These are phyloP conservation scores for Tolypocladium ophioglossoides DNA, from an alignment of 2,329 filamentous ascomycete genomes.

Conservation along the genomic window DNA sequence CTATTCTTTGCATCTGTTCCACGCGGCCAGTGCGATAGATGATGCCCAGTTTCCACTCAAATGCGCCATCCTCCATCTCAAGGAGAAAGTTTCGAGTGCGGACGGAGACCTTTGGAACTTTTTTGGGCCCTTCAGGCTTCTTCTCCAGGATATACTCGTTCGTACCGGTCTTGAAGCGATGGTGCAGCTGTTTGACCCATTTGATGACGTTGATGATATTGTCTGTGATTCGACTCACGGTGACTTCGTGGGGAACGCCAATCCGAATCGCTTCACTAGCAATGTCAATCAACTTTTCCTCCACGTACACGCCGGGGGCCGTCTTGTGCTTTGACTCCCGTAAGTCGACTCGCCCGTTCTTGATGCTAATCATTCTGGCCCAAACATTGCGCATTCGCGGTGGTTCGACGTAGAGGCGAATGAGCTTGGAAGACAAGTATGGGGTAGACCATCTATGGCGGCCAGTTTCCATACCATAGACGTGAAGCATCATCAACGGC, in stretches of 20 bases:
- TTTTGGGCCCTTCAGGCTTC: constrained; percentile 73
- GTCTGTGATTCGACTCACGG: constrained; percentile 85
- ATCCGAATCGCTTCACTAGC: constrained; percentile 77
- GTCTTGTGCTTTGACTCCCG: constrained; percentile 65
- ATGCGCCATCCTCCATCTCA: constrained; percentile 89
- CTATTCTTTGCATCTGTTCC: constrained; percentile 83
- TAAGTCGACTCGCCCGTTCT: constrained; percentile 68
- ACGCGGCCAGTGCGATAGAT: constrained; percentile 85
- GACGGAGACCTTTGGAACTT: constrained; percentile 75
- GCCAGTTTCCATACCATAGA: constrained; percentile 73
- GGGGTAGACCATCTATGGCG: constrained; percentile 81
- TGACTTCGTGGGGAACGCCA: constrained; percentile 82
- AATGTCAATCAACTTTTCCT: constrained; percentile 77
- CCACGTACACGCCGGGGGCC: constrained; percentile 42
- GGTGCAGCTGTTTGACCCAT: constrained; percentile 79
- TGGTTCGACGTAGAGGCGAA: constrained; percentile 79
- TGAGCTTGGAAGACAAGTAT: constrained; percentile 64
- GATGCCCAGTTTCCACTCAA: constrained; percentile 92
- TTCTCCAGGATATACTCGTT: constrained; percentile 86
- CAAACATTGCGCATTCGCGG: constrained; percentile 76
- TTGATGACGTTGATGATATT: constrained; percentile 85
- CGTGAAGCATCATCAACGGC: constrained; percentile 82
- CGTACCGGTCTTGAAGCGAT: constrained; percentile 79
- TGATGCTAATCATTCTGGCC: constrained; percentile 79
- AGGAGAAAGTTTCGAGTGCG: constrained; percentile 76